Evolutionary conservation across 202 grass and related monocot species (phyloP).

Genomic region (Musa balbisiana): DNA sequence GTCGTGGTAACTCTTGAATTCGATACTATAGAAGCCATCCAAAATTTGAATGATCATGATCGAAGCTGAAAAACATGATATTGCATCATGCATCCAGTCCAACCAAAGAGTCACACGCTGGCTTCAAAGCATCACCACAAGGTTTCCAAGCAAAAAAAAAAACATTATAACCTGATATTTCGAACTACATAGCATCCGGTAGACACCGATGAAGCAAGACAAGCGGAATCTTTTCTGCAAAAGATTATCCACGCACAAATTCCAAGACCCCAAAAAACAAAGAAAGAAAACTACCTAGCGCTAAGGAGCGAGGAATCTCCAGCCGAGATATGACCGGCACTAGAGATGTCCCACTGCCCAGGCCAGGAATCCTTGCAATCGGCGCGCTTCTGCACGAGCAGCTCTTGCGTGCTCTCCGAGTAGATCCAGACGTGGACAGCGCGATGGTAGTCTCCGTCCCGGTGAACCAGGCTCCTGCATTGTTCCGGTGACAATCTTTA

Average conservation of each 20-base stretch:
- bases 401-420: slow-evolving; percentile 72
- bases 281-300: slow-evolving; percentile 43
- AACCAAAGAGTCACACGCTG: too few relatives aligned
- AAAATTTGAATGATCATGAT: too few relatives aligned
- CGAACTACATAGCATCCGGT: neutral
- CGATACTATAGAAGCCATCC: too few relatives aligned
- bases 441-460: slow-evolving; percentile 73
- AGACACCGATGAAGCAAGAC: neutral
- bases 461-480: slow-evolving; percentile 62
- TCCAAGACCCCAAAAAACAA: neutral
- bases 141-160: neutral
- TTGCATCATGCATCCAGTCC: neutral
- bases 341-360: slow-evolving; percentile 79
- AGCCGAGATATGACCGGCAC: slow-evolving; percentile 71
- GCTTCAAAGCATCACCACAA: neutral
- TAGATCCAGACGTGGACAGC: slow-evolving; percentile 92
- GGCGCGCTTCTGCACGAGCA: slow-evolving; percentile 65
- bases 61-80: neutral
- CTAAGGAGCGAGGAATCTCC: slow-evolving; percentile 78
- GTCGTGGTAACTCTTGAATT: too few relatives aligned
- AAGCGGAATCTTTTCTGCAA: too few relatives aligned
- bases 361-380: slow-evolving; percentile 97
- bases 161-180: neutral
- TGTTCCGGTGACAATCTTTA: neutral
- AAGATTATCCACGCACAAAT: neutral